Percentiles rank a stretch among this genome's conserved stretches.
Evolutionary conservation across 2,329 filamentous ascomycete genomes (phyloP).

Genomic region (Hortaea sp.): DNA sequence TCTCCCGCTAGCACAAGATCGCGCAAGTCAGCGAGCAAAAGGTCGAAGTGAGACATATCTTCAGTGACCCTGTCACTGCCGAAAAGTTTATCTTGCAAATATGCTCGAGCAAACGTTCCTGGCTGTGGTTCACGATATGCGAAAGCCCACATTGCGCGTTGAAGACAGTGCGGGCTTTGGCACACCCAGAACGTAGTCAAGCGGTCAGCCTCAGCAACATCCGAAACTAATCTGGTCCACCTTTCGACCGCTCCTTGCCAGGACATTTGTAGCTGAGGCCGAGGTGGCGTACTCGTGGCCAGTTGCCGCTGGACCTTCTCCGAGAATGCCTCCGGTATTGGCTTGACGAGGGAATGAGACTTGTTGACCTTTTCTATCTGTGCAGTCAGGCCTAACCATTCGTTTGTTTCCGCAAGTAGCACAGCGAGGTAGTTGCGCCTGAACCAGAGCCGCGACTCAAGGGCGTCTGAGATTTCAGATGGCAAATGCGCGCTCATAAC

Average conservation of each 20-base stretch:
- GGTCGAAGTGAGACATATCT: slow-evolving; percentile 57
- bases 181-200: slow-evolving; percentile 11
- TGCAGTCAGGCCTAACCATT: slow-evolving; percentile 22
- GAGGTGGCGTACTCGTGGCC: slow-evolving; percentile 85
- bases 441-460: slow-evolving; percentile 49
- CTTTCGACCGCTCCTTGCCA: slow-evolving; percentile 62
- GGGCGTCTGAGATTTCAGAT: slow-evolving; percentile 12
- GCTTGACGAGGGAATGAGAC: slow-evolving; percentile 51
- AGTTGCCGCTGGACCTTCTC: slow-evolving; percentile 82
- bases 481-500: slow-evolving; percentile 25
- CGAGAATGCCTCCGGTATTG: slow-evolving; percentile 73
- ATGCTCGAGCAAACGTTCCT: slow-evolving; percentile 68
- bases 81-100: slow-evolving; percentile 45
- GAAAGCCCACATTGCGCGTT: slow-evolving; percentile 48
- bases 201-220: slow-evolving; percentile 50
- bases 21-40: slow-evolving; percentile 74
- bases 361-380: slow-evolving; percentile 40
- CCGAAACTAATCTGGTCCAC: slow-evolving; percentile 59
- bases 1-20: slow-evolving; percentile 65
- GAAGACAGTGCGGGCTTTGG: slow-evolving; percentile 16
- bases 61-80: slow-evolving; percentile 59
- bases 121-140: slow-evolving; percentile 74
- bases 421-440: slow-evolving; percentile 52
- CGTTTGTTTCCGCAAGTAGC: slow-evolving; percentile 30
- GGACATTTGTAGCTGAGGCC: slow-evolving; percentile 71